Base-by-base conservation (phyloP, 306 rosid species). In the Corylus avellana region DNA sequence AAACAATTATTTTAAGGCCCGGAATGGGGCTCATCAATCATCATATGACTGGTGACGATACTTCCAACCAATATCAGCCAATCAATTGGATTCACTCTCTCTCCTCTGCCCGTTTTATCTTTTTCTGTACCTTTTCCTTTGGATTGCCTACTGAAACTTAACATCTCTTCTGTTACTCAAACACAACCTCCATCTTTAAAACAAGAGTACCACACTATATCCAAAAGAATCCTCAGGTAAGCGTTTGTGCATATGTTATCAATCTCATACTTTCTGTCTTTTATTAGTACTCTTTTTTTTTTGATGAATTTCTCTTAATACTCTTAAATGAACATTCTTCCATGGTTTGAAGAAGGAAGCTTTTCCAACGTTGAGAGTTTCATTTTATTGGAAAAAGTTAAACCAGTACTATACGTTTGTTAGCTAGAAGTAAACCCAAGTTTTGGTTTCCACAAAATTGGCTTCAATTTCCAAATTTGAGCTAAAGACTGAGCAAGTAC, bases 21-120 rank as follows among this genome's bases (percentile, higher is more conserved):
- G 32, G 22, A 78, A 73, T 3, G 72, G 44, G 70, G 79, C 82
- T 69, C 75, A 77, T 50, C 55, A 4, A 81, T 69, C 75, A 77
- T 50, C 55, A 4, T 83, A 85, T 68, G 85, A 75, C 71, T 74
- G 81, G 57, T 72, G 73, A 81, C 84, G 92, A 81, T 92, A 68
- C 77, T 79, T 86, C 85, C 97, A 88, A 87, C 84, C 94, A 87
- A 87, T 72, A 80, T 69, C 54, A 87, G 64, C 87, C 89, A 83
- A 75, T 81, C 92, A 81, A 84, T 47, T 82, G 17, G 12, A 81
- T 83, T 83, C 78, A 49, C 85, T 78, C 82, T 84, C 22, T 78
- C 82, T 84, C 22, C 68, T 66, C 54, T 51, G 79, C 81, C 56
- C 56, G 68, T 80, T 83, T 69, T 80, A 53, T 37, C 72, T 32